phyloP scores from a whole-genome alignment of 441 rosid genomes.

The Populus trichocarpa region DNA sequence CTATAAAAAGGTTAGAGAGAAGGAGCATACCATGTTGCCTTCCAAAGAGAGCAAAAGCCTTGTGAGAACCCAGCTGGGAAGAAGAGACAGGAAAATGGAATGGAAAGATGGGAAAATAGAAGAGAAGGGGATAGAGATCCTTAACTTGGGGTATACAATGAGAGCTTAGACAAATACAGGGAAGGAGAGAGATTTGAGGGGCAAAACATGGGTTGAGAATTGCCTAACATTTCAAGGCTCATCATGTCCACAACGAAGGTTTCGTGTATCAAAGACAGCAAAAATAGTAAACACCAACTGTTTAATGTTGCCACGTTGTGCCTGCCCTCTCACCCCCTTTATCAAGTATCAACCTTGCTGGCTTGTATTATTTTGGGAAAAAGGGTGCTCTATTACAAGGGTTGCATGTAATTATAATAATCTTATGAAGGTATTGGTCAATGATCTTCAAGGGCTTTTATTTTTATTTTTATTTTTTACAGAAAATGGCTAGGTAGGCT shows the following conservation, averaged over 20 bases:
- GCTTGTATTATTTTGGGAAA: neutral
- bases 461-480: too few relatives aligned
- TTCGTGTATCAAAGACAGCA: neutral
- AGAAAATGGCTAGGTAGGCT: too few relatives aligned
- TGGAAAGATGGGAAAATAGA: slow-evolving; percentile 9
- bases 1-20: neutral
- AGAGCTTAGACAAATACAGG: slow-evolving; percentile 31
- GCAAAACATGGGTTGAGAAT: slow-evolving; percentile 30
- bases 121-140: slow-evolving; percentile 40
- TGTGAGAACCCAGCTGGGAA: slow-evolving; percentile 22
- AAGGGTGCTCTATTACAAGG: neutral
- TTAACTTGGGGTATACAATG: slow-evolving; percentile 26
- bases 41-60: slow-evolving; percentile 29
- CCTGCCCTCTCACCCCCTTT: neutral
- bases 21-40: slow-evolving; percentile 54
- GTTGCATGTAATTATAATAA: too few relatives aligned
- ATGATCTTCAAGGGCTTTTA: neutral
- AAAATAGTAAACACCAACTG: neutral
- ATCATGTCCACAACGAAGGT: slow-evolving; percentile 23
- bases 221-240: slow-evolving; percentile 14
- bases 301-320: slow-evolving; percentile 8
- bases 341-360: neutral
- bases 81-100: slow-evolving; percentile 17
- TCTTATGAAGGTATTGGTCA: neutral
- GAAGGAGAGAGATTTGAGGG: slow-evolving; percentile 43